Evolutionary conservation across 1,284 basidiomycete genomes (phyloP).

Genomic region (Pseudozyma pruni): DNA sequence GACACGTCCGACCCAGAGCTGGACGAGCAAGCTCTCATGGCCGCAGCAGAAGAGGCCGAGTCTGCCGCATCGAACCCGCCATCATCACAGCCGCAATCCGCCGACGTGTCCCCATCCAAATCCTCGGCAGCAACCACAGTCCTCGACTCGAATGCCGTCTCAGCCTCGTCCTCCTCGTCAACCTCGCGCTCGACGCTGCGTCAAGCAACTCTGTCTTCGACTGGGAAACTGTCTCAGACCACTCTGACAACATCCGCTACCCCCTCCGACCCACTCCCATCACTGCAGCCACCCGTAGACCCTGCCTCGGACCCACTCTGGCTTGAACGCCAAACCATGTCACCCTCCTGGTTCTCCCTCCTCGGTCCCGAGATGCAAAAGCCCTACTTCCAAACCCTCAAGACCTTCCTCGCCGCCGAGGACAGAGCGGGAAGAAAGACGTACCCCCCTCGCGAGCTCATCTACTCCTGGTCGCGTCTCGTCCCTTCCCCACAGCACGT

Average conservation of each 20-base stretch:
- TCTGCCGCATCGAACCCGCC: constrained; percentile 27
- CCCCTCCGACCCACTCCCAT: constrained; percentile 1
- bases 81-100: too few relatives aligned
- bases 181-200: constrained; percentile 4
- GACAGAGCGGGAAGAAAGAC: constrained; percentile 47
- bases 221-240: not conserved
- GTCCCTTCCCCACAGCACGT: constrained; percentile 60
- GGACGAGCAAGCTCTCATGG: constrained; percentile 50
- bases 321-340: constrained; percentile 65
- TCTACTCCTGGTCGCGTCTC: constrained; percentile 66
- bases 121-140: not conserved
- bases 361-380: constrained; percentile 57
- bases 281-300: constrained; percentile 16
- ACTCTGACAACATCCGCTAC: not conserved
- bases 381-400: constrained; percentile 58
- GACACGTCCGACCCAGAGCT: constrained; percentile 38
- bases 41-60: constrained; percentile 51
- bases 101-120: constrained; percentile 16
- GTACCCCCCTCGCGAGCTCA: constrained; percentile 59
- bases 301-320: constrained; percentile 37
- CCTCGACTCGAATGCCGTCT: not conserved
- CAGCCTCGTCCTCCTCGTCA: not conserved
- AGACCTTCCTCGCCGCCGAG: constrained; percentile 58
- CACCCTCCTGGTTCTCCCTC: constrained; percentile 49
- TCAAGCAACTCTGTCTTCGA: constrained; percentile 25